Conservation (phyloP, 768 basidiomycete genomes). For the Tulasnella calospora region DNA sequence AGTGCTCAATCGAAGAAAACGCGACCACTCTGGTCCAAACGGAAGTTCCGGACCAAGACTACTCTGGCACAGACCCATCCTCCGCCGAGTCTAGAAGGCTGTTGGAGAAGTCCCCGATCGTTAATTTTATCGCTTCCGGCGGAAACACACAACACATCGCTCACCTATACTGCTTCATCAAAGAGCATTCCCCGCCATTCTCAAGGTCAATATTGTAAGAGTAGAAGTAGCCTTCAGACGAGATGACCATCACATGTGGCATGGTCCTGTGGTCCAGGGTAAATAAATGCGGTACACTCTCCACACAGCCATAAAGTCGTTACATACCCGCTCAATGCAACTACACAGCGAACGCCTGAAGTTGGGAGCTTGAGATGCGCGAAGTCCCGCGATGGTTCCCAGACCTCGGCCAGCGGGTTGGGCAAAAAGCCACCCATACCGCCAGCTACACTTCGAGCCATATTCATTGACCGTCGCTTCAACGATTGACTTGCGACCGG, state of each 20-base stretch:
- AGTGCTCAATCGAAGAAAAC: not conserved
- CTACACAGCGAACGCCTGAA: slow-evolving; percentile 73
- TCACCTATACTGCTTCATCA: slow-evolving; percentile 86
- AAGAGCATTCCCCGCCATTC: slow-evolving; percentile 87
- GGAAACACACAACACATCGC: slow-evolving; percentile 24
- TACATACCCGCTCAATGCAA: slow-evolving; percentile 75
- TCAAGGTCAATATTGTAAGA: slow-evolving; percentile 94
- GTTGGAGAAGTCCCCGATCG: not conserved
- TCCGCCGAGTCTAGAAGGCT: slow-evolving; percentile 29
- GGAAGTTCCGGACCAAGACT: not conserved
- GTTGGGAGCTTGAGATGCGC: slow-evolving; percentile 82
- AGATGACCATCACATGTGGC: slow-evolving; percentile 96
- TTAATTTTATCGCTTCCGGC: not conserved
- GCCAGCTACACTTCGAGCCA: slow-evolving; percentile 70
- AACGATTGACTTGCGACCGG: slow-evolving; percentile 35
- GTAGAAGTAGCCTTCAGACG: slow-evolving; percentile 93
- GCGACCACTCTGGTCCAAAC: not conserved
- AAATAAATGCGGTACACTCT: not conserved
- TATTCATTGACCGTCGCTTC: slow-evolving; percentile 63
- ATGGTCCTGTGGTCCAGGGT: slow-evolving; percentile 56
- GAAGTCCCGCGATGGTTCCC: slow-evolving; percentile 95
- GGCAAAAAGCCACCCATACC: slow-evolving; percentile 83
- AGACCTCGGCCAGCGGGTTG: slow-evolving; percentile 86
- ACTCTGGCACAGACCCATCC: slow-evolving; percentile 17
- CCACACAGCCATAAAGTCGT: slow-evolving; percentile 34